Evolutionary conservation across 1,139 yeast genomes (phyloP), one percentile per base, ranked within the genome.

Genomic region (Waltiozyma sp.): DNA sequence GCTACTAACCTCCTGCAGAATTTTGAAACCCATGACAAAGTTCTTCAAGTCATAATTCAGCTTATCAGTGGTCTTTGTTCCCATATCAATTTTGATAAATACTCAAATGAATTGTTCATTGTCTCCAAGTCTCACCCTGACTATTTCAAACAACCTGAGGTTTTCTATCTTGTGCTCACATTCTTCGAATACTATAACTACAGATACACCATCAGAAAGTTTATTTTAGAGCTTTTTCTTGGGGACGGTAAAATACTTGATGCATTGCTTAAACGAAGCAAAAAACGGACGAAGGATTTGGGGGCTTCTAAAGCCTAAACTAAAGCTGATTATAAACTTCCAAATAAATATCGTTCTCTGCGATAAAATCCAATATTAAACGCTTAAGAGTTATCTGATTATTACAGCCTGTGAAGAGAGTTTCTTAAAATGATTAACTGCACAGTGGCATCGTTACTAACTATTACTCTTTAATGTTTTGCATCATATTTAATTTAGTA

Each of bases 151-250:
- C 72, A 66, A 28, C 70, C 76, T 11, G 75, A 69, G 9, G 63
- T 86, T 43, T 80, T 83, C 53, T 61, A 71, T 47, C 74, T 78
- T 44, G 77, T 82, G 3, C 68, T 85, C 56, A 68, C 72, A 42
- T 65, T 82, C 45, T 68, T 88, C 51, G 88, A 81, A 46, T 68
- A 69, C 44, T 88, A 82, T 52, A 75, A 75, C 46, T 85, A 78
- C 62, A 75, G 81, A 46, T 74, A 72, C 40, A 73, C 74, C 10
- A 77, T 78, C 36, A 64, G 95, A 38, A 71, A 77, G 51, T 83
- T 80, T 54, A 68, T 88, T 10, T 71, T 87, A 52, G 89, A 80
- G 42, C 63, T 85, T 46, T 80, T 87, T 55, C 70, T 73, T 41
- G 16, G 42, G 2, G 75, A 75, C 50, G 68, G 74, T 5, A 66